These are phyloP conservation scores for Haplosporangium sp. DNA, from an alignment of 371 early-diverging fungal genomes.

Conservation along the genomic window DNA sequence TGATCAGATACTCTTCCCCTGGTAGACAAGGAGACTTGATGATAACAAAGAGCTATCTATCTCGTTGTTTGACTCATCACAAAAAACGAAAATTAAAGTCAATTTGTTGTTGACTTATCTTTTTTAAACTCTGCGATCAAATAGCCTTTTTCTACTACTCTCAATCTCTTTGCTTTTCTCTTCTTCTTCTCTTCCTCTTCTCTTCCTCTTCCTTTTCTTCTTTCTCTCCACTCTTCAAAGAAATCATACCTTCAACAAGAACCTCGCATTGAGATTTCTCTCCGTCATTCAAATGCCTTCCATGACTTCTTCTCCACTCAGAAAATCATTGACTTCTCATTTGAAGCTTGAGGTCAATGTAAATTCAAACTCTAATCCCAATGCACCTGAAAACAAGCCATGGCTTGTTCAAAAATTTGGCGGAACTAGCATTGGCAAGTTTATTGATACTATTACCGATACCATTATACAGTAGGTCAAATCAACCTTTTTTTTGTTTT, in stretches of 20 bases:
- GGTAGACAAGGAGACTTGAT: too few relatives aligned
- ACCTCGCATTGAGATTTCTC: too few relatives aligned
- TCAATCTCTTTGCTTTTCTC: neutral
- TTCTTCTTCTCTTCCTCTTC: neutral
- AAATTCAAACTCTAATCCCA: neutral
- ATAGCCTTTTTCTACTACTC: neutral
- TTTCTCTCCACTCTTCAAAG: neutral
- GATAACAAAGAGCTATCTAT: too few relatives aligned
- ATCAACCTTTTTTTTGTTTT: neutral
- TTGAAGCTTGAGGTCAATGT: slow-evolving; percentile 5
- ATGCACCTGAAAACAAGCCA: slow-evolving; percentile 40
- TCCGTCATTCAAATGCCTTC: slow-evolving; percentile 12
- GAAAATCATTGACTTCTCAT: slow-evolving; percentile 15
- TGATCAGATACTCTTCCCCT: too few relatives aligned
- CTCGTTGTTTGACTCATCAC: slow-evolving; percentile 1
- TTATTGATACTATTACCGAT: slow-evolving; percentile 69
- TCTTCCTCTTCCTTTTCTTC: slow-evolving; percentile 1
- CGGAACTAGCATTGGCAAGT: slow-evolving; percentile 91
- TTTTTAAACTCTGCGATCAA: neutral
- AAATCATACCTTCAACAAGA: neutral
- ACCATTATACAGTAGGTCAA: slow-evolving; percentile 66
- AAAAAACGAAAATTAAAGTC: too few relatives aligned
- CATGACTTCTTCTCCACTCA: slow-evolving; percentile 22
- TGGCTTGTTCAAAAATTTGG: slow-evolving; percentile 91
- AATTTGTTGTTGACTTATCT: neutral